Evolutionary conservation across 2,329 filamentous ascomycete genomes (phyloP).

Genomic region (Bipolaris cookei): DNA sequence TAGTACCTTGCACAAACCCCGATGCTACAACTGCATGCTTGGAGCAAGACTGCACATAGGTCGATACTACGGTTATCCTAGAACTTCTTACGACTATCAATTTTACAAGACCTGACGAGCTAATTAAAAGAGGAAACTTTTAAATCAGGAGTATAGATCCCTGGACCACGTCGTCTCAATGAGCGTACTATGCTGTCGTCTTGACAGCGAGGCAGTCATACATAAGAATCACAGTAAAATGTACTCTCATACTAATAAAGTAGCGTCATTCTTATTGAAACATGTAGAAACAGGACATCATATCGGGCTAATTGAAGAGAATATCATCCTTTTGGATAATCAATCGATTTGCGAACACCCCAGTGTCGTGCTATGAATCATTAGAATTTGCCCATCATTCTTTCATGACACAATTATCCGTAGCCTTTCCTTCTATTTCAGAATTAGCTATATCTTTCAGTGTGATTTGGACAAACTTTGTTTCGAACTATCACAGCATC

Average conservation of each 20-base stretch:
- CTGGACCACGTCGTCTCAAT: neutral
- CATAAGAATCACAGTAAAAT: neutral
- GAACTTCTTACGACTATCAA: neutral
- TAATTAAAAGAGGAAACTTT: no score
- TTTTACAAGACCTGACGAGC: neutral
- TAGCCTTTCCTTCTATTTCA: no score
- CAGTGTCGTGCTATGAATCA: no score
- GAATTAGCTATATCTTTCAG: no score
- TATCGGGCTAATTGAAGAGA: no score
- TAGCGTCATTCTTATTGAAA: neutral
- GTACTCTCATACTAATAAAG: neutral
- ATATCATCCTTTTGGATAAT: no score
- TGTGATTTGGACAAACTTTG: no score
- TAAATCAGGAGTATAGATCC: neutral
- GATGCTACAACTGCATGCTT: neutral
- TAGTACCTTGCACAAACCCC: neutral
- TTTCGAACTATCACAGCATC: no score
- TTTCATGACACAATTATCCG: no score
- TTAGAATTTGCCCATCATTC: no score
- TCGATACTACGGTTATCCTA: neutral
- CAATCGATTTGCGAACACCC: no score
- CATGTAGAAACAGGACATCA: no score
- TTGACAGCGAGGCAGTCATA: neutral
- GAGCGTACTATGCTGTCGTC: neutral
- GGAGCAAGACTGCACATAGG: neutral